These are phyloP conservation scores for Nakaseomyces bracarensis DNA, from an alignment of 1,139 yeast genomes.

Conservation along the genomic window DNA sequence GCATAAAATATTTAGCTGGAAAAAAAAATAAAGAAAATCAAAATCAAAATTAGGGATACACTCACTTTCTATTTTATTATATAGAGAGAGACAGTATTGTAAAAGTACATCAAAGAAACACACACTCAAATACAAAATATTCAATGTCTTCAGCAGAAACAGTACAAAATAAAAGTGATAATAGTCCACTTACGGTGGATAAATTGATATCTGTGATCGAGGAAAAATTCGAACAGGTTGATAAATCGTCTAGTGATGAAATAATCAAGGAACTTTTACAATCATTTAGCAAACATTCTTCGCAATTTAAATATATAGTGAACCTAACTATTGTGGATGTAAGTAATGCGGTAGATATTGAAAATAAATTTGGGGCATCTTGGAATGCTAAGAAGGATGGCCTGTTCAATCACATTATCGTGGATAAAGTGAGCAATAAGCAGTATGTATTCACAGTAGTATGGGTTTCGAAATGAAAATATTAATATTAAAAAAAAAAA, in stretches of 20 bases:
- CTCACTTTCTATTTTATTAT: too few species aligned
- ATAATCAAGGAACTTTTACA: slow-evolving; percentile 19
- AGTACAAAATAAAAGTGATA: slow-evolving; percentile 12
- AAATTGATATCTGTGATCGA: slow-evolving; percentile 14
- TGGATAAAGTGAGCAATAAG: slow-evolving; percentile 7
- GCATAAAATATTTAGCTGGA: too few species aligned
- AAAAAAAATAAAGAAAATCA: too few species aligned
- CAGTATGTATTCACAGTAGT: slow-evolving; percentile 22
- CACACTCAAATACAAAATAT: too few species aligned
- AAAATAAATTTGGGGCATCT: slow-evolving; percentile 33
- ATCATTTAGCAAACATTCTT: slow-evolving; percentile 30
- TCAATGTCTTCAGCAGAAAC: slow-evolving; percentile 11
- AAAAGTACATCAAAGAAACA: too few species aligned
- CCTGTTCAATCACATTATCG: slow-evolving; percentile 24
- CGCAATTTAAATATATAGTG: slow-evolving; percentile 34
- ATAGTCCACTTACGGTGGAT: slow-evolving; percentile 14
- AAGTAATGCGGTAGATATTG: slow-evolving; percentile 19
- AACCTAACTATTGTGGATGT: slow-evolving; percentile 21
- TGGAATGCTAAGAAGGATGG: slow-evolving; percentile 39
- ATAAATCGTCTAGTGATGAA: slow-evolving; percentile 9
- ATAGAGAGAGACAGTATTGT: too few species aligned
- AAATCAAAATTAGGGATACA: too few species aligned
- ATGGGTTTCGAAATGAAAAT: slow-evolving; percentile 23
- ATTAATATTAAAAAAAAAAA: neutral
- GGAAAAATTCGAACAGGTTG: slow-evolving; percentile 6